Percentiles rank a stretch among this genome's conserved stretches.
phyloP scores from a whole-genome alignment of 1,139 yeast genomes.

The Blastobotrys petasosporus region DNA sequence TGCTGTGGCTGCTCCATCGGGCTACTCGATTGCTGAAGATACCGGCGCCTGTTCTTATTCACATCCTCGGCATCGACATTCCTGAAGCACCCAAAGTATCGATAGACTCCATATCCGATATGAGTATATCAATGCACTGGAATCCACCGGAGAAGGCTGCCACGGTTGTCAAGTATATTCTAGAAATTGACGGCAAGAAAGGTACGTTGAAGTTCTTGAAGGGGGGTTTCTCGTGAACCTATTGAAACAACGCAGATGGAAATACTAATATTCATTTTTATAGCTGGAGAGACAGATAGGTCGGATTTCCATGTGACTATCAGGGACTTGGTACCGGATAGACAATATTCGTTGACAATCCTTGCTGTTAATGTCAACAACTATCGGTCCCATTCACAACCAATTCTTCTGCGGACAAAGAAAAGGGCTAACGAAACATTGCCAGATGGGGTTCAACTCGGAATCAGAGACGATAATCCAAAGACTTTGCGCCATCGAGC shows the following conservation, averaged over 20 bases:
- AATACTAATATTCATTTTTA: neutral
- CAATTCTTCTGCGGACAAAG: constrained; percentile 27
- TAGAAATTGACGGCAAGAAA: constrained; percentile 46
- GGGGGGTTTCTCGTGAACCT: neutral
- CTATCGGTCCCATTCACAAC: constrained; percentile 30
- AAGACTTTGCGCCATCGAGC: constrained; percentile 11
- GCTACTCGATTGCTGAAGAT: constrained; percentile 40
- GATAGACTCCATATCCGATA: constrained; percentile 47
- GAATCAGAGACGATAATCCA: constrained; percentile 5
- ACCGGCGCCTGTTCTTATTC: constrained; percentile 47
- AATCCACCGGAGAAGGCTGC: constrained; percentile 35
- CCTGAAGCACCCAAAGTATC: constrained; percentile 55
- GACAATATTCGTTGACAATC: constrained; percentile 50
- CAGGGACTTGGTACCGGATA: constrained; percentile 42
- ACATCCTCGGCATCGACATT: constrained; percentile 46
- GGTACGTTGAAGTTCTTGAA: constrained; percentile 18
- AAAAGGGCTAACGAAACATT: constrained; percentile 19
- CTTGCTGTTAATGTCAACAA: constrained; percentile 42
- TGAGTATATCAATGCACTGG: constrained; percentile 54
- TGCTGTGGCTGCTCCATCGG: constrained; percentile 48
- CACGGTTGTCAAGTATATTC: constrained; percentile 37
- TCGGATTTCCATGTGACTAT: constrained; percentile 35
- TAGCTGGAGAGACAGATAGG: constrained; percentile 36
- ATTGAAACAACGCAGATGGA: neutral
- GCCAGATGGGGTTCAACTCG: constrained; percentile 12